Conservation (phyloP, 2,329 filamentous ascomycete genomes). For the Aureobasidium mangrovei region DNA sequence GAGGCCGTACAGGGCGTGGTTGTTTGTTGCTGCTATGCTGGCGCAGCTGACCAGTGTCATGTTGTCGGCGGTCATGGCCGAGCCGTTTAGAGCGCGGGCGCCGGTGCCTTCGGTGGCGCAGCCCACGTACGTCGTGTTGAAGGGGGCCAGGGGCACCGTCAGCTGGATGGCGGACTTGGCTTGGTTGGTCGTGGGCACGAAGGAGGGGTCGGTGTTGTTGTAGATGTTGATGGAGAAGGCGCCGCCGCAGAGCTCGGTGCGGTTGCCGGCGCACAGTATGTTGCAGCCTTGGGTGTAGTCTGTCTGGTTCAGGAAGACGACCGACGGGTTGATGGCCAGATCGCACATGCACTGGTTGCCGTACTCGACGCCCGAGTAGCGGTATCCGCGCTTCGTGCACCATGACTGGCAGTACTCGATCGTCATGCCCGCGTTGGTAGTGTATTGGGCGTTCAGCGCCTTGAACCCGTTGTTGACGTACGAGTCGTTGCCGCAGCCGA, state of each 20-base stretch:
- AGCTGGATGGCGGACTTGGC: slow-evolving; percentile 14
- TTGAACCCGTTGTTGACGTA: slow-evolving; percentile 13
- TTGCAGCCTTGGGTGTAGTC: slow-evolving; percentile 24
- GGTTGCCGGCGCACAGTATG: slow-evolving; percentile 20
- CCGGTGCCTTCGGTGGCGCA: slow-evolving; percentile 45
- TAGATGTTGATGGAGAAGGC: slow-evolving; percentile 23
- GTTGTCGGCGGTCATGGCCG: slow-evolving; percentile 17
- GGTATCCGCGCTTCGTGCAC: slow-evolving; percentile 24
- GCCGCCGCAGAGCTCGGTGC: slow-evolving; percentile 25
- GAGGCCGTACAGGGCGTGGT: slow-evolving; percentile 46
- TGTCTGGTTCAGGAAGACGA: slow-evolving; percentile 18
- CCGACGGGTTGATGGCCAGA: slow-evolving; percentile 24
- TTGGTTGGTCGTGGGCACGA: slow-evolving; percentile 17
- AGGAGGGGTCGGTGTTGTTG: slow-evolving; percentile 26
- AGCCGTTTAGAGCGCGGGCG: slow-evolving; percentile 30
- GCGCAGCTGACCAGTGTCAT: slow-evolving; percentile 52
- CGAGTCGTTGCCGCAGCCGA: slow-evolving; percentile 31
- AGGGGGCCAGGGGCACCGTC: slow-evolving; percentile 13
- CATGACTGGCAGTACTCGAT: slow-evolving; percentile 27
- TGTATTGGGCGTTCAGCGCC: slow-evolving; percentile 21
- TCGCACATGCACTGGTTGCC: slow-evolving; percentile 28
- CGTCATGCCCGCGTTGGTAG: slow-evolving; percentile 25
- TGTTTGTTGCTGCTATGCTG: slow-evolving; percentile 41
- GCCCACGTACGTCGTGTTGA: slow-evolving; percentile 39
- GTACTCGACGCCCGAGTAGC: slow-evolving; percentile 26